These are phyloP conservation scores for Penicillium macrosclerotiorum DNA, from an alignment of 495 filamentous ascomycete species.

Conservation along the genomic window DNA sequence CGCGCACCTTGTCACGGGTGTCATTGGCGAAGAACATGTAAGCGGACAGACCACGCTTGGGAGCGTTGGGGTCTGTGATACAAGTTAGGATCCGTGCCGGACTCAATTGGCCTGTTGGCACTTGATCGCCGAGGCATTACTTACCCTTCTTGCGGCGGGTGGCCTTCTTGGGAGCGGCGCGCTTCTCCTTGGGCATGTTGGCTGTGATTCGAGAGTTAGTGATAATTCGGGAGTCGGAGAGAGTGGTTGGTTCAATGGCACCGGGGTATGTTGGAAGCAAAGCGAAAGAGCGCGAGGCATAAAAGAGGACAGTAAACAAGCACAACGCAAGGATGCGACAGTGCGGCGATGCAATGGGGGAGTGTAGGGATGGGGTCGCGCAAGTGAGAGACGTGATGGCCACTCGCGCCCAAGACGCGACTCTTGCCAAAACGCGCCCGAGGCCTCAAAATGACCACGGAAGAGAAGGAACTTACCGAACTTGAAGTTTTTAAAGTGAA, in stretches of 20 bases:
- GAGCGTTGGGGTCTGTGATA: conserved; percentile 85
- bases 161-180: conserved; percentile 51
- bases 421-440: not conserved
- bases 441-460: not conserved
- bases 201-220: conserved; percentile 14
- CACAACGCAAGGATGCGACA: no score
- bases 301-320: no score
- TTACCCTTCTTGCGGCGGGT: conserved; percentile 84
- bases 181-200: conserved; percentile 77
- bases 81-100: conserved; percentile 5
- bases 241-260: not conserved
- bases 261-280: no score
- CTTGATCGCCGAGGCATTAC: conserved; percentile 24
- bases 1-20: conserved; percentile 94
- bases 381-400: not conserved
- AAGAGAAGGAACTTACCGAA: not conserved
- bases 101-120: not conserved
- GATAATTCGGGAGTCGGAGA: not conserved
- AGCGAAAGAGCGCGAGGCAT: no score
- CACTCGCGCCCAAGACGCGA: not conserved
- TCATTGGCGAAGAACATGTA: conserved; percentile 99
- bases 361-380: not conserved
- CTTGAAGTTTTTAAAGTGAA: not conserved
- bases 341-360: no score
- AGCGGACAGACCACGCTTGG: conserved; percentile 97